phyloP scores from a whole-genome alignment of 257 asterid genomes.

The Scutellaria minor region DNA sequence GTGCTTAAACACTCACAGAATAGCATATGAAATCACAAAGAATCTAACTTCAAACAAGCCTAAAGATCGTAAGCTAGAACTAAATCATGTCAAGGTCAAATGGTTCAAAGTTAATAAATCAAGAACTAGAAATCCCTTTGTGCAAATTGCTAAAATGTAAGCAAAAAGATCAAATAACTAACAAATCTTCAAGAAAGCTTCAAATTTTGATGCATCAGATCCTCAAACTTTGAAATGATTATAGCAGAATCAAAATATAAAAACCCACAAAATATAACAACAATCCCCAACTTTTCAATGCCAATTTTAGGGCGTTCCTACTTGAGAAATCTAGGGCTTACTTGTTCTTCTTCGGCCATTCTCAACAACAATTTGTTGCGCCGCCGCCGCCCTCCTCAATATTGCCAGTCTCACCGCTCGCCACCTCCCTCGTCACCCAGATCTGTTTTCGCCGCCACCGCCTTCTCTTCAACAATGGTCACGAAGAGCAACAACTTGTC shows the following conservation, averaged over 20 bases:
- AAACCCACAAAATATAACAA: slow-evolving; percentile 32
- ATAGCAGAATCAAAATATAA: slow-evolving; percentile 28
- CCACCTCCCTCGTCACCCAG: too few species aligned
- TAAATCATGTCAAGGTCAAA: not conserved
- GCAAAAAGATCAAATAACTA: not conserved
- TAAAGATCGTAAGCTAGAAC: not conserved
- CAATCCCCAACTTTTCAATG: slow-evolving; percentile 8
- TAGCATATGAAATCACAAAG: not conserved
- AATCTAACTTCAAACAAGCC: not conserved
- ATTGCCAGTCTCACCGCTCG: too few species aligned
- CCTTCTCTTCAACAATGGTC: too few species aligned
- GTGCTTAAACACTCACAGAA: slow-evolving; percentile 3
- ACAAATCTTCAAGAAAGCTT: slow-evolving; percentile 13
- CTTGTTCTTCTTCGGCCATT: too few species aligned
- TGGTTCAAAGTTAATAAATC: slow-evolving; percentile 15
- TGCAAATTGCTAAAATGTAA: not conserved
- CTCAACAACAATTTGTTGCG: too few species aligned
- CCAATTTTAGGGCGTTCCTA: too few species aligned
- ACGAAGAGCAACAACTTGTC: too few species aligned
- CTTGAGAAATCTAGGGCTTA: too few species aligned
- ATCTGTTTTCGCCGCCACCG: too few species aligned
- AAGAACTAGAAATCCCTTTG: not conserved
- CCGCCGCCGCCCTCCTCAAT: too few species aligned
- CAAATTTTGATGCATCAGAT: slow-evolving; percentile 24
- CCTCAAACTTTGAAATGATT: slow-evolving; percentile 3